Evolutionary conservation across 768 basidiomycete genomes (phyloP), one percentile per base, ranked within the genome.

Genomic region (Flagelloscypha sp.): DNA sequence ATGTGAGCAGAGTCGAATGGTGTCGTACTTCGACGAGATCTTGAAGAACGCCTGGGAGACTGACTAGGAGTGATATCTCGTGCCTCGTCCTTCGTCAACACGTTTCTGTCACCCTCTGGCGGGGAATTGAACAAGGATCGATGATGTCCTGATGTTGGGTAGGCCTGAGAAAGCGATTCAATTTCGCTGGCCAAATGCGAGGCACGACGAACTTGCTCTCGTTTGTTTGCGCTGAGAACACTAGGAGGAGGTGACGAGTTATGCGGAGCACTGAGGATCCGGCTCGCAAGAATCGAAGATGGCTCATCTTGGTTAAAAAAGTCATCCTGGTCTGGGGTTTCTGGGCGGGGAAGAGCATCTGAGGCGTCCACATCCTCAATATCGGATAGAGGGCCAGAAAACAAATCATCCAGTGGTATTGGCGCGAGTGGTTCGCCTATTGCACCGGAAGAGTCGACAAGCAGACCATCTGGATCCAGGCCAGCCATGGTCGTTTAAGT

Each of bases 191-290:
- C n/a, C n/a, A n/a, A n/a, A n/a, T n/a, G n/a, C n/a, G n/a, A n/a
- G n/a, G n/a, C n/a, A n/a, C n/a, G n/a, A n/a, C n/a, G n/a, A n/a
- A n/a, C n/a, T n/a, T n/a, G n/a, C n/a, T n/a, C n/a, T n/a, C n/a
- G n/a, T n/a, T n/a, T n/a, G n/a, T n/a, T n/a, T n/a, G n/a, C n/a
- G n/a, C n/a, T n/a, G n/a, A n/a, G n/a, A n/a, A n/a, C n/a, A n/a
- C n/a, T n/a, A 19, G 74, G 74, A 4, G 74, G 74, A 12, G 84
- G 83, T 12, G 84, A 86, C 12, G 84, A 84, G 47, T 87, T 87
- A 47, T 75, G 76, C 38, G 74, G 71, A 34, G 84, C 84, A 33
- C 74, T 68, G 29, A 79, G 66, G 30, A 87, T 72, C 55, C 59
- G 75, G 42, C 62, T 72, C 21, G 79, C 84, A 32, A 87, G 60